Evolutionary conservation across 805 yeast genomes (phyloP), one percentile per base, ranked within the genome.

Genomic region (Candida silvicultrix): DNA sequence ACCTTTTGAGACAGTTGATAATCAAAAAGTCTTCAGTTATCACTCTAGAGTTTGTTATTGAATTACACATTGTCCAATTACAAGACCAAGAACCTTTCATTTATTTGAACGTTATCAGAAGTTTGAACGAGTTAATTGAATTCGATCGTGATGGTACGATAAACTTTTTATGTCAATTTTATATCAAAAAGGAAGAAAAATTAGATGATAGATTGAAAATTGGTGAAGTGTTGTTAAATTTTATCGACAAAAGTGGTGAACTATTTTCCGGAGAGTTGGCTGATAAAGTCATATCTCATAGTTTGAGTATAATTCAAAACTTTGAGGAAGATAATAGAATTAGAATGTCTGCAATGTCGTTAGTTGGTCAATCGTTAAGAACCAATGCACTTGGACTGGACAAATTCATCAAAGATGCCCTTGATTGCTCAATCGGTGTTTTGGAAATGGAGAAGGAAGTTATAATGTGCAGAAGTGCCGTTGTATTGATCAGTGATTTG

Each of bases 281-380:
- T 0, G 64, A 63, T 10, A 43, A 56, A 1, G 59, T 89, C 5
- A 70, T 78, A 1, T 59, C 65, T 5, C 55, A 70, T 0, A 71
- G 80, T 25, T 56, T 85, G 2, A 38, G 53, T 1, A 57, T 73
- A 20, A 67, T 80, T 3, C 51, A 62, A n/a, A 53, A 62, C 4
- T 59, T 63, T 19, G 65, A 58, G 3, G 52, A 52, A 4, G 96
- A 89, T 51, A 68, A 73, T 47, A 73, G 82, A 36, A 51, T 89
- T 36, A 70, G 97, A 53, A 82, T 89, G 85, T 90, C 97, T 2
- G 78, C 96, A 0, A 75, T 90, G 80, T 86, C 97, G 0, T 63
- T 94, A 14, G 61, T 92, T n/a, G 96, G 97, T 25, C 67, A 76
- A 6, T 68, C 85, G 34, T 77, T 89, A 55, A 77, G 77, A 50